phyloP scores from a whole-genome alignment of 192 early-diverging fungal genomes.

The Coemansia sp. region DNA sequence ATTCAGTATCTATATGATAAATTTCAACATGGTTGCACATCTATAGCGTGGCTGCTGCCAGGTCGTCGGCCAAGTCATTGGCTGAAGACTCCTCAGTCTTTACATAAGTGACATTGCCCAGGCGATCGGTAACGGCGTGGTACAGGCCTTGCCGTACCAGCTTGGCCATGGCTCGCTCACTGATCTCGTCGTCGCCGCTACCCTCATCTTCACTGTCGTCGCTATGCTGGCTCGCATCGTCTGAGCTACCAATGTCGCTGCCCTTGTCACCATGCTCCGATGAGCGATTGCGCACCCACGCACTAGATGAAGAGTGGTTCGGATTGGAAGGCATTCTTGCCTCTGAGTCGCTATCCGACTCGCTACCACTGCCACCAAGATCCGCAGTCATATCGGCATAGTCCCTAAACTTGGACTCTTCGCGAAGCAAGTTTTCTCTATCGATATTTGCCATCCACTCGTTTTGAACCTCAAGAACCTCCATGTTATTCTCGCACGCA shows the following conservation, averaged over 20 bases:
- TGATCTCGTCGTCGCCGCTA: slow-evolving; percentile 14
- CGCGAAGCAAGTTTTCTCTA: slow-evolving; percentile 60
- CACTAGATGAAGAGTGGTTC: slow-evolving; percentile 10
- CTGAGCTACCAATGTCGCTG: slow-evolving; percentile 11
- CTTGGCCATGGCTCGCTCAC: slow-evolving; percentile 32
- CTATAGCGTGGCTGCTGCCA: neutral
- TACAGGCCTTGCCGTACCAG: slow-evolving; percentile 45
- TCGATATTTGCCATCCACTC: slow-evolving; percentile 81
- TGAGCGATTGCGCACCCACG: neutral
- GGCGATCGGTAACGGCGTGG: slow-evolving; percentile 30
- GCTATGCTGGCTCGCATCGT: neutral
- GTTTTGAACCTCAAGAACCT: slow-evolving; percentile 76
- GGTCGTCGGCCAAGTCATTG: slow-evolving; percentile 11
- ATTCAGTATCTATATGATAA: neutral
- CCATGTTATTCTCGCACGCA: slow-evolving; percentile 71
- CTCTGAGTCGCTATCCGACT: slow-evolving; percentile 1
- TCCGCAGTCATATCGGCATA: slow-evolving; percentile 20
- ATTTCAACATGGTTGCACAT: neutral
- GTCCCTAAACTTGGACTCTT: slow-evolving; percentile 31
- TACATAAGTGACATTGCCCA: slow-evolving; percentile 47
- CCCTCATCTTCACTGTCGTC: slow-evolving; percentile 24
- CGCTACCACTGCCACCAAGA: neutral
- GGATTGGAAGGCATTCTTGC: slow-evolving; percentile 9
- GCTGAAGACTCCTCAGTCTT: slow-evolving; percentile 2
- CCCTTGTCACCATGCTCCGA: slow-evolving; percentile 2